Evolutionary conservation across 176 grass and related monocot genomes (phyloP), one percentile per base, ranked within the genome.

Genomic region (Saccharum spontaneum): DNA sequence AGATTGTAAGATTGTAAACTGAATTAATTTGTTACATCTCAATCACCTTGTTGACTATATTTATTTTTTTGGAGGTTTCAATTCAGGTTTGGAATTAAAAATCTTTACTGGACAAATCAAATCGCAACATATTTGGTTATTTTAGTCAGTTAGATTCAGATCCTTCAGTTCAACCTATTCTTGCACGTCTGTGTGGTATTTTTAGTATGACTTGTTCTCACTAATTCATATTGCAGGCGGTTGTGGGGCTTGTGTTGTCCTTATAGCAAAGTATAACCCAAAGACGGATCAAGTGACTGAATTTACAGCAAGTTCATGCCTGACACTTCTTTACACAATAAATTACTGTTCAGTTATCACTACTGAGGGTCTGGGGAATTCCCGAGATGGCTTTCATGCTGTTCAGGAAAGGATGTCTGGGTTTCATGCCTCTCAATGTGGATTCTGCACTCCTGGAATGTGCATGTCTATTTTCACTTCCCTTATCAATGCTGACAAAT

Each of bases 381-480:
- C 22, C n/a, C 41, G 38, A 57, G 57, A 84, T 90, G 94, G 91
- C 16, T 86, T 91, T 33, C 94, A 97, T 69, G 79, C 94, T 49
- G 89, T 97, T 63, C 94, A 97, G 22, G 40, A 91, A 67, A 93
- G 91, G 71, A 86, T 97, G 78, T 86, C 91, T 5, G 87, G 91
- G 10, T 97, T 97, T 81, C 94, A 97, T 90, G 94, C 91, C 4
- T 97, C 94, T 13, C 94, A 94, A 10, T 97, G 94, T 68, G 94
- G 94, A 4, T 97, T 97, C 66, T 97, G 94, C 82, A 94, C 94
- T 36, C 91, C 94, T 41, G 94, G 91, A 49, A 97, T 97, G 94
- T 97, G 91, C 78, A 97, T 97, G 91, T 97, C 94, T 40, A 90
- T 93, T 52, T 93, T 97, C 70, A 88, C 91, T 38, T 89, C 91